Evolutionary conservation across 306 rosid species (phyloP).

Genomic region (Begonia fuchsioides): DNA sequence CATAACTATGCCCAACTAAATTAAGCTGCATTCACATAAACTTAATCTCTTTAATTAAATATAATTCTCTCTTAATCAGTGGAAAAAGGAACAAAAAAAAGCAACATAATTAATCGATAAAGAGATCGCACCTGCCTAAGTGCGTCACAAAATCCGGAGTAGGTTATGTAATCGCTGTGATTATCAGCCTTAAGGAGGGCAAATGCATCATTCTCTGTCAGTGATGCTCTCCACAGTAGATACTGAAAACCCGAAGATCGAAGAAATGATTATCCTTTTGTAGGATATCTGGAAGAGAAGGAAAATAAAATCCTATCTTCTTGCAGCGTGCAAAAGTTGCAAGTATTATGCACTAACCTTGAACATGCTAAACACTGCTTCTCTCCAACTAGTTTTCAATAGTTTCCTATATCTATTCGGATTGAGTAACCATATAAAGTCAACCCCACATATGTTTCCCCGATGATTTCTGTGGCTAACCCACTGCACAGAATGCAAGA

Average conservation of each 20-base stretch:
- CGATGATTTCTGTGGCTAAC: conserved; percentile 91
- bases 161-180: conserved; percentile 42
- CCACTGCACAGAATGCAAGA: conserved; percentile 46
- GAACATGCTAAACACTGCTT: conserved; percentile 79
- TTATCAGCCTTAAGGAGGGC: conserved; percentile 67
- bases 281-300: too few species aligned
- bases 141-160: conserved; percentile 49
- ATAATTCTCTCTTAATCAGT: background rate
- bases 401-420: conserved; percentile 68
- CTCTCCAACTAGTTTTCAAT: conserved; percentile 57
- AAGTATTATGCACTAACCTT: conserved; percentile 31
- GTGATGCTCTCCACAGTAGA: conserved; percentile 58
- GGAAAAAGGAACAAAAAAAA: too few species aligned
- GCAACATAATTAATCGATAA: too few species aligned
- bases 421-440: conserved; percentile 92
- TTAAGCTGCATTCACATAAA: conserved; percentile 35
- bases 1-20: conserved; percentile 44
- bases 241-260: conserved; percentile 16
- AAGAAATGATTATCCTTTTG: too few species aligned
- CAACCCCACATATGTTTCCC: conserved; percentile 94
- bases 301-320: too few species aligned
- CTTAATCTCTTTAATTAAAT: too few species aligned
- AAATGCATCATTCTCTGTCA: conserved; percentile 70
- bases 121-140: conserved; percentile 9
- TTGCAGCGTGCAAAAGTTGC: too few species aligned